Evolutionary conservation across 2,329 filamentous ascomycete species (phyloP), one percentile per base, ranked within the genome.

Genomic region (Podosphaera fusca): DNA sequence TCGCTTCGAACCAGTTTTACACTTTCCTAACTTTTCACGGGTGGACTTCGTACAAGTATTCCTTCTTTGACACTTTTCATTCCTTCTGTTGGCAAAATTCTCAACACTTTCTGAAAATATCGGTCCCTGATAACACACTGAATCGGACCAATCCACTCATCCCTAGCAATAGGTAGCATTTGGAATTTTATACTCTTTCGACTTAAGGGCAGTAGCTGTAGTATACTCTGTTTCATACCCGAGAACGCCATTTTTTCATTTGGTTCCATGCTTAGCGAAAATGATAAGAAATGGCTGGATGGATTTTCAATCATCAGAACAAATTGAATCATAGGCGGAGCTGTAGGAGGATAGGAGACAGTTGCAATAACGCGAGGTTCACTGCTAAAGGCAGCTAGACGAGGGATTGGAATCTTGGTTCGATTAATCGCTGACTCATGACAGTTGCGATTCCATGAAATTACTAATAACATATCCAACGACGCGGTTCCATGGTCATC

Each of bases 231-330:
- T 71, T 96, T 96, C 1, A 86, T 75, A 0, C 92, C 92, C 6
- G 86, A 88, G 69, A 98, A 96, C 0, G 88, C 90, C 69, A 96
- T 96, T 56, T 87, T 79, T 61, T 94, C 87, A 67, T 81, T 90
- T 2, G 88, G 85, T 63, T 98, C 90, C 88, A 98, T 94, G 33
- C 76, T 81, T 54, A 96, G 70, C 35, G 86, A 88, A 70, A 98
- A 98, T 0, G 89, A 95, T 55, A 98, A 77, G 70, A 95, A 94
- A 68, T 98, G 92, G 67, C 82, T 84, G 0, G 90, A 95, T 0
- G 89, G 85, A 67, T 98, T 98, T 70, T 98, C 92, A 58, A 98
- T 80, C 2, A 81, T 87, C 66, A 84, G 84, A 59, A 76, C 70
- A 45, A 81, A 70, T 54, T 78, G 69, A 42, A 66, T 58, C 62